Evolutionary conservation across 169 alveolate genomes (phyloP), one percentile per base, ranked within the genome.

Genomic region (Plasmodium sp.): DNA sequence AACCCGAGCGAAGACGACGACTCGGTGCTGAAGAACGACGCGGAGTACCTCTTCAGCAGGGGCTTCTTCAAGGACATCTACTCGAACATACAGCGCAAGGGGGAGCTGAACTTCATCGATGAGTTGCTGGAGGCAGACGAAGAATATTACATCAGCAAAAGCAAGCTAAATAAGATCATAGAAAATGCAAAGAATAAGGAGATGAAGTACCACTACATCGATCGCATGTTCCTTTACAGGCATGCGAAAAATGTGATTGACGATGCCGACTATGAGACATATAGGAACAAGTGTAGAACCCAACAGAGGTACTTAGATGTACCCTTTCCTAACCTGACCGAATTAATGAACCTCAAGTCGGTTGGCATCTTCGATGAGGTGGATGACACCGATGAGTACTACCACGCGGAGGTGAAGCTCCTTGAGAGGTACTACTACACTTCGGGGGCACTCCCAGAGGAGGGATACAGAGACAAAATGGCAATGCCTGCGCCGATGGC

Each of bases 161-260:
- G 82, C 18, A 74, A 86, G 51, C 43, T 86, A 36, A 86, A 86
- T 33, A 86, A 86, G 75, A 77, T 86, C 10, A 62, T 86, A 43
- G 93, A 86, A 27, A 86, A 86, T 77, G 93, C 93, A 34, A 86
- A 86, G 56, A 86, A 86, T 31, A 86, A 86, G 43, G 93, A 86
- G 75, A 86, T 79, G 85, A 86, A 77, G 33, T 86, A 86, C 56
- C 93, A 86, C 81, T 86, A 86, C 71, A 86, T 86, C 18, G 93
- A 86, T 75, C 54, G 93, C n/a, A 36, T 86, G 86, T 86, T 86
- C 81, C 45, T 86, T 36, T 86, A 86, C 39, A 54, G 93, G 54
- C 93, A 86, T 86, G 93, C 93, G 18, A 86, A 86, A 77, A 75
- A 86, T 86, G 93, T 86, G 14, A 79, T 86, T 51, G 93, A 79